Evolutionary conservation across 176 grass and related monocot species (phyloP).

Genomic region (Aegilops bicornis): DNA sequence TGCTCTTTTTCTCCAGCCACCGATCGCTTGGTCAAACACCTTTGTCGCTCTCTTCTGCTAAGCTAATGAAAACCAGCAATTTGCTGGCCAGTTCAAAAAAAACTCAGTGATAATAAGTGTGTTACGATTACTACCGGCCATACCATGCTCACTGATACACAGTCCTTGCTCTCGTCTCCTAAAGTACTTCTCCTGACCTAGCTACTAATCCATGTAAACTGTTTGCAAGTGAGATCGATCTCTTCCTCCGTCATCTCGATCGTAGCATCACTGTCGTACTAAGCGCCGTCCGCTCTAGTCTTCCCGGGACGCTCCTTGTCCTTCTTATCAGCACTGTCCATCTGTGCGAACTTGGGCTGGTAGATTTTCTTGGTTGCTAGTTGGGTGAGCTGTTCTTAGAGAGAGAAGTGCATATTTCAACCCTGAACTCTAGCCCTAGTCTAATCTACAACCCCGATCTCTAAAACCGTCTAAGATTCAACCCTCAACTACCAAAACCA

Average conservation of each 20-base stretch:
- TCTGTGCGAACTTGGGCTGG: conserved; percentile 41
- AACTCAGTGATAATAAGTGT: background rate
- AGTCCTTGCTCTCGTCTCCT: background rate
- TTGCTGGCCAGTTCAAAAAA: too few species aligned
- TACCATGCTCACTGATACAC: background rate
- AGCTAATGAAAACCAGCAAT: too few species aligned
- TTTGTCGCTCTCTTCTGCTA: too few species aligned
- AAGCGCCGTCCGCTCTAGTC: conserved; percentile 4
- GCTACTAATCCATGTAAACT: conserved; percentile 33
- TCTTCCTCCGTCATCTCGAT: conserved; percentile 95
- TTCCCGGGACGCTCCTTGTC: conserved; percentile 20
- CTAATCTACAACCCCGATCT: too few species aligned
- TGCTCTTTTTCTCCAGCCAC: too few species aligned
- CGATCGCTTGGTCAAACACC: too few species aligned
- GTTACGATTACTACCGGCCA: background rate
- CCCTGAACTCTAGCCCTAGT: too few species aligned
- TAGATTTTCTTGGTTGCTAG: conserved; percentile 74
- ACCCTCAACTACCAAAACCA: too few species aligned
- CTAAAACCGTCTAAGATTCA: too few species aligned
- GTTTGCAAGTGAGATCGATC: conserved; percentile 61
- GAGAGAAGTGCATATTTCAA: too few species aligned
- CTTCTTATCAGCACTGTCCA: conserved; percentile 20
- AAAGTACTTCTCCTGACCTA: background rate
- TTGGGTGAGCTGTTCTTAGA: conserved; percentile 37
- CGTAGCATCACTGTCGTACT: conserved; percentile 71